Percentiles rank a stretch among this genome's conserved stretches.
Evolutionary conservation across 352 stramenopile species (phyloP).

Genomic region (Globisporangium cystogenes): DNA sequence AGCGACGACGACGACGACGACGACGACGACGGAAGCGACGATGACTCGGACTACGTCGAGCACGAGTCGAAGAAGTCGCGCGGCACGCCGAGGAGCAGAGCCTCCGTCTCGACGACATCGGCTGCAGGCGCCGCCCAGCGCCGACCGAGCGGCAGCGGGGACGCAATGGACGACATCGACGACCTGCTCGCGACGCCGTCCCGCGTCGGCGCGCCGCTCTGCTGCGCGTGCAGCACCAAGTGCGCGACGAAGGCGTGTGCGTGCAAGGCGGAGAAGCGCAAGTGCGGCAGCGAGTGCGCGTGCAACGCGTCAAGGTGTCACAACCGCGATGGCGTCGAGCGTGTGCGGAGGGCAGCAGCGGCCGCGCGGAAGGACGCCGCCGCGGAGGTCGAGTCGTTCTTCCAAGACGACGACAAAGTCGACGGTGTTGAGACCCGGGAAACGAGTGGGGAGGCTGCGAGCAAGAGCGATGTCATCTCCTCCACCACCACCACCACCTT

Average conservation of each 20-base stretch:
- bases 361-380: background rate
- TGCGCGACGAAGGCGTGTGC: slow-evolving; percentile 66
- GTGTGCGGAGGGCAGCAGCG: background rate
- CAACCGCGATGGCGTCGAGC: slow-evolving; percentile 28
- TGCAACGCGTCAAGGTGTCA: slow-evolving; percentile 55
- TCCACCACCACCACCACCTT: too few relatives aligned
- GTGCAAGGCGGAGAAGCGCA: slow-evolving; percentile 39
- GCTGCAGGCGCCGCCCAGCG: background rate
- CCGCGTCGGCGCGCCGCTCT: slow-evolving; percentile 19
- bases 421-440: background rate
- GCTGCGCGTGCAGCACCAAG: slow-evolving; percentile 68
- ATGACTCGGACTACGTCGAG: slow-evolving; percentile 69
- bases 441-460: background rate
- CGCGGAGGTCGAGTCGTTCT: too few relatives aligned
- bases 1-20: slow-evolving; percentile 44
- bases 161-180: slow-evolving; percentile 55
- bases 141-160: background rate
- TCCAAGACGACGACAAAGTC: background rate
- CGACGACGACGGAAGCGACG: slow-evolving; percentile 43
- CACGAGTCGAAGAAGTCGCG: slow-evolving; percentile 23
- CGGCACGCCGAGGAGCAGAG: slow-evolving; percentile 1
- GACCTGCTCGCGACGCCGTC: slow-evolving; percentile 39
- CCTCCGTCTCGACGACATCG: background rate
- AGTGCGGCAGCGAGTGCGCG: slow-evolving; percentile 40
- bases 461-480: background rate